A percentile compares a stretch with the other conserved stretches of the same genome.
phyloP scores from a whole-genome alignment of 2,329 filamentous ascomycete genomes.

The Plenodomus lindquistii region DNA sequence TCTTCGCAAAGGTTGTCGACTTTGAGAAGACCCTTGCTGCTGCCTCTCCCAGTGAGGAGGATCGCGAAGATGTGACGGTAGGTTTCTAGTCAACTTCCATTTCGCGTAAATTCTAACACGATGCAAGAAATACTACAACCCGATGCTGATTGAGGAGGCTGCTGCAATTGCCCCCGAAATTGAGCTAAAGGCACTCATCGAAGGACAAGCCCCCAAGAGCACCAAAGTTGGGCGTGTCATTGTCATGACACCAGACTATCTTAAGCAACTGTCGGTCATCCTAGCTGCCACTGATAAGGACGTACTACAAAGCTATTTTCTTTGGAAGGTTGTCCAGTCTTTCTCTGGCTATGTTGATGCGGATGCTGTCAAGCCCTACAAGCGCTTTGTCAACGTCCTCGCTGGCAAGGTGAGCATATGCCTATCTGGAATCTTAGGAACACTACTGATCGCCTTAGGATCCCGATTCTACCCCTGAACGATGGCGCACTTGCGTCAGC shows the following conservation, averaged over 20 bases:
- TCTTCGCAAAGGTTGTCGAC: constrained; percentile 44
- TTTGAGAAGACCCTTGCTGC: constrained; percentile 66
- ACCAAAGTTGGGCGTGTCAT: constrained; percentile 60
- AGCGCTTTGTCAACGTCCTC: constrained; percentile 63
- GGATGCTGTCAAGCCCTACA: constrained; percentile 62
- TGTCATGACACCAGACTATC: constrained; percentile 62
- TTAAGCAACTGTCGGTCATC: constrained; percentile 61
- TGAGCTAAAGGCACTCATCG: constrained; percentile 57
- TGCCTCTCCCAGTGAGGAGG: constrained; percentile 61
- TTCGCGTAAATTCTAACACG: not conserved
- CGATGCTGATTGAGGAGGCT: constrained; percentile 60
- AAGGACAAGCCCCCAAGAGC: constrained; percentile 55
- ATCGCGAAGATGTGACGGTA: constrained; percentile 62
- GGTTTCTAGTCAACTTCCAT: not conserved
- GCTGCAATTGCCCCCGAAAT: constrained; percentile 61
- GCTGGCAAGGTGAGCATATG: constrained; percentile 52
- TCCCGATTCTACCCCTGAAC: constrained; percentile 63
- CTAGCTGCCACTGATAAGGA: constrained; percentile 59
- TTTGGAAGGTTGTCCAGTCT: constrained; percentile 64
- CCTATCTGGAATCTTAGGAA: not conserved
- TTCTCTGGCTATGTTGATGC: constrained; percentile 61
- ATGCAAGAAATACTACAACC: constrained; percentile 64
- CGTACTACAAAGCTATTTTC: constrained; percentile 63
- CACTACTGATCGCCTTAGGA: constrained; percentile 45
- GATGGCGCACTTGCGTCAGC: constrained; percentile 67